A percentile compares a stretch with the other conserved stretches of the same genome.
Conservation (phyloP, 352 stramenopile genomes). For the Phytophthora pini region DNA sequence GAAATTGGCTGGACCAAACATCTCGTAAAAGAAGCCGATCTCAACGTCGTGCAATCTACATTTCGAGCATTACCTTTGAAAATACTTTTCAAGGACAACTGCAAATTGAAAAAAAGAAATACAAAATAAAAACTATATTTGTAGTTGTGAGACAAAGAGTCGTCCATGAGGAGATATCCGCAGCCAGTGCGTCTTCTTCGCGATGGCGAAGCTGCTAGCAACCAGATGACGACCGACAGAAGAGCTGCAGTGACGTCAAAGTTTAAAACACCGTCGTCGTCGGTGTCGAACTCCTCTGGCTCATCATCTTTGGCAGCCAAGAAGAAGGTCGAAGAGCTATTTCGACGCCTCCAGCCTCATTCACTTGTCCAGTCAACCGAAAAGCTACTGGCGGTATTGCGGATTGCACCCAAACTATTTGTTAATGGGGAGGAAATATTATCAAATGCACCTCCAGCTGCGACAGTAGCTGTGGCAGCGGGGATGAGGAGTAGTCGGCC, state of each 20-base stretch:
- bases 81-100: no score
- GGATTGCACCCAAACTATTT: conserved; percentile 36
- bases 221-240: conserved; percentile 1
- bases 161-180: conserved; percentile 9
- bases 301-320: conserved; percentile 17
- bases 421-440: conserved; percentile 50
- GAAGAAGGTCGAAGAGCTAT: conserved; percentile 56
- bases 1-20: no score
- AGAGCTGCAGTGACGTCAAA: not conserved
- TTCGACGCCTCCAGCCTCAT: conserved; percentile 60
- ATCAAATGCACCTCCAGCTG: conserved; percentile 18
- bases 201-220: not conserved
- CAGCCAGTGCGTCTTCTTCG: conserved; percentile 24
- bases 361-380: conserved; percentile 63
- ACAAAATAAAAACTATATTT: no score
- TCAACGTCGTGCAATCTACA: no score
- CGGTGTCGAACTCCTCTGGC: not conserved
- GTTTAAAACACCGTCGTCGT: conserved; percentile 9
- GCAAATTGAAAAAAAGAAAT: no score
- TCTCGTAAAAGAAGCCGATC: no score
- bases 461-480: conserved; percentile 23
- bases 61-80: no score
- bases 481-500: conserved; percentile 8
- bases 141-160: no score
- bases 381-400: conserved; percentile 42